These are phyloP conservation scores for Ambrosiella cleistominuta DNA, from an alignment of 2,329 filamentous ascomycete species.

Conservation along the genomic window DNA sequence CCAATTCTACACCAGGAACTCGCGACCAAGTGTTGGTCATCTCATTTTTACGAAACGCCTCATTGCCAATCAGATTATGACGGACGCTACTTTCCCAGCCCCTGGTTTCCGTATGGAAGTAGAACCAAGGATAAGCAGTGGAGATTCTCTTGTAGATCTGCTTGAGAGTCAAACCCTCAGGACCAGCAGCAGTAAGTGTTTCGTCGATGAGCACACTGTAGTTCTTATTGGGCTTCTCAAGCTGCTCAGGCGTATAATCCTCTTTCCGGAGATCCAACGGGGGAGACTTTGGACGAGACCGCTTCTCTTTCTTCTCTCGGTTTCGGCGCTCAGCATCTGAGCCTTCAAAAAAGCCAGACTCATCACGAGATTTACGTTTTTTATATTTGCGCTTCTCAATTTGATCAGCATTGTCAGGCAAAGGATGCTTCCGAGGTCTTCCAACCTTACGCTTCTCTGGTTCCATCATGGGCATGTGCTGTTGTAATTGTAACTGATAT, in stretches of 20 bases:
- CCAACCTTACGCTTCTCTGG: conserved; percentile 45
- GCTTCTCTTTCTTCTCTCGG: conserved; percentile 41
- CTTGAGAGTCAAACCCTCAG: conserved; percentile 38
- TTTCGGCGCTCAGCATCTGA: conserved; percentile 38
- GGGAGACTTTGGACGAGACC: conserved; percentile 37
- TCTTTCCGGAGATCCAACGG: conserved; percentile 36
- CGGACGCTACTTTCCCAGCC: conserved; percentile 51
- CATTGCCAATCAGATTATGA: conserved; percentile 44
- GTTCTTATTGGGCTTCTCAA: conserved; percentile 45
- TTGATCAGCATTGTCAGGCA: conserved; percentile 36
- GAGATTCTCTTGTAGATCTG: conserved; percentile 47
- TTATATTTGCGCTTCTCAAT: conserved; percentile 51
- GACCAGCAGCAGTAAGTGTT: conserved; percentile 34
- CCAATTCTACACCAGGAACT: conserved; percentile 38
- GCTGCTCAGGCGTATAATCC: conserved; percentile 39
- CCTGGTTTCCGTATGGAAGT: conserved; percentile 42
- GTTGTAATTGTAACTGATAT: not conserved
- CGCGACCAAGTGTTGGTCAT: conserved; percentile 39
- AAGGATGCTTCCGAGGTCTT: conserved; percentile 44
- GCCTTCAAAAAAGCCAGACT: conserved; percentile 30
- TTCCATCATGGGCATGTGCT: not conserved
- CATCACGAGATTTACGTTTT: conserved; percentile 39
- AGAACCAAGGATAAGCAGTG: conserved; percentile 40
- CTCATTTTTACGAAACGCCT: conserved; percentile 41
- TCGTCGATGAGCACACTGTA: conserved; percentile 45